Base-by-base conservation (phyloP, 2,329 filamentous ascomycete species). In the Claviceps humidiphila region DNA sequence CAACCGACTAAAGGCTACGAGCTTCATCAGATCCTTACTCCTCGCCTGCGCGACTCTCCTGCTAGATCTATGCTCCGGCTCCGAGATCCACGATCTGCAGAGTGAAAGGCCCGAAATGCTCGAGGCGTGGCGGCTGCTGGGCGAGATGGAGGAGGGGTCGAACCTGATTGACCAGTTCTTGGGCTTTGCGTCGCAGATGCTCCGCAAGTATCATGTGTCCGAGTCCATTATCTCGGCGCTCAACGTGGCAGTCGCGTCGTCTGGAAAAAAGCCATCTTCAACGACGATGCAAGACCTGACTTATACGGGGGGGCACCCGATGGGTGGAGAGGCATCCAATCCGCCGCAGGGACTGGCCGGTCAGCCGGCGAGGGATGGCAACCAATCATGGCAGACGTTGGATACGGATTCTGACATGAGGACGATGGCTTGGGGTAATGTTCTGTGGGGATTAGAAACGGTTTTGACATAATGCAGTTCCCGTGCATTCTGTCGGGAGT, bases 361-460 rank as follows among this genome's bases (percentile, higher is more conserved):
- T 22, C 20, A 22, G 20, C 20, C 20, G 20, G 3, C 20, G 20
- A 22, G 20, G 20, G 20, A 3, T 3, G 20, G 20, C 20, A 22
- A 22, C 20, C 20, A 22, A 22, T 22, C 20, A 20, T 53, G 52
- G 52, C 48, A 53, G 48, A 47, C 39, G 38, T 47, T 51, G 14
- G 49, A 51, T 47, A 37, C 52, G 38, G 52, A 53, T 22, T 53
- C 48, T 39, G 52, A 53, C 30, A 43, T 48, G 4, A 51, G 40
- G 30, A 48, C 52, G 8, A 53, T 53, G 49, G 48, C 44, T 34
- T 51, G 49, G 49, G 52, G 51, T 11, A 53, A 53, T 44, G 49
- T 53, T 1, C 4, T 53, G 44, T 53, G 48, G 49, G 52, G 52
- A 16, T 51, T 53, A 22, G 49, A 53, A 17, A 45, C 48, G 11